Evolutionary conservation across 1,284 basidiomycete species (phyloP), one percentile per base, ranked within the genome.

Genomic region (Puccinia horiana): DNA sequence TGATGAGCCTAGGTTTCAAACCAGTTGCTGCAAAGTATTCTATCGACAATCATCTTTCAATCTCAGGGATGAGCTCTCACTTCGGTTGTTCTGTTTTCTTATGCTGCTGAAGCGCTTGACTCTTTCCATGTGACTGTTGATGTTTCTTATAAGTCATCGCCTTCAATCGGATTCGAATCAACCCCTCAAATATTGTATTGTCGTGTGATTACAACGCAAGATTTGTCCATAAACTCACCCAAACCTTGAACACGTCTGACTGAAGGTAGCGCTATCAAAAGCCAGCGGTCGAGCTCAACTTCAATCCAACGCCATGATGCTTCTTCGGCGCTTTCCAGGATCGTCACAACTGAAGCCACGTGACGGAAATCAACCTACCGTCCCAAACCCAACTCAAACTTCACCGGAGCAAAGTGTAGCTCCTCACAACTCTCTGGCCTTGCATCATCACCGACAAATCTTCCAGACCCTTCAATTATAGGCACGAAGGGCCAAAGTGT

Each of bases 1-100:
- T 52, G 49, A 63, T 63, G 32, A 63, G 32, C 63, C 63, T 8
- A 67, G 63, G 29, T n/a, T 67, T 67, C 32, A 42, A 40, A n/a
- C 16, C 18, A 23, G 42, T 2, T 40, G 6, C 5, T 23, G 29
- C 56, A 4, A 58, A 54, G 20, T 18, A n/a, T 9, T 47, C 44
- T 37, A 23, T 63, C 37, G 63, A 42, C 37, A 32, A 40, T 67
- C 63, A 67, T 42, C 63, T 4, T 42, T 40, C 20, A 20, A 14
- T 42, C 63, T n/a, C 63, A 40, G 42, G 63, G 63, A 42, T 42
- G 40, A 67, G 42, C 63, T 67, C 63, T 42, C 63, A 11, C 20
- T 42, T 40, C 1, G 1, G 32, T 2, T 32, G 32, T 26, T 18
- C 63, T 23, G 32, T n/a, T 67, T 42, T 32, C 56, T 58, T 26